These are phyloP conservation scores for Funneliformis mosseae DNA, from an alignment of 192 early-diverging fungal genomes.

Conservation along the genomic window DNA sequence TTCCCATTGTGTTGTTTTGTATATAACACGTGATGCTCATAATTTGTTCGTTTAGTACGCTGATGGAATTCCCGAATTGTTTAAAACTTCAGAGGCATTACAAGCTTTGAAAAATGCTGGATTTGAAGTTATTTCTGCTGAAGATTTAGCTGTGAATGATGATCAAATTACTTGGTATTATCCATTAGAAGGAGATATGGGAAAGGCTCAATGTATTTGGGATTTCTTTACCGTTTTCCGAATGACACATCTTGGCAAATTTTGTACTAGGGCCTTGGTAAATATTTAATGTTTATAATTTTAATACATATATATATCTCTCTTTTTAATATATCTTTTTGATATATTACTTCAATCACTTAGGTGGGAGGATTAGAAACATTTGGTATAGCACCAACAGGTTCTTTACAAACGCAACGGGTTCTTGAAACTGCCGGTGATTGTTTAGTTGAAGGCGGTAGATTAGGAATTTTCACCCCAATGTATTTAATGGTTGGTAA, in stretches of 20 bases:
- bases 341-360: not conserved
- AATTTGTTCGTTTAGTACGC: slow-evolving; percentile 56
- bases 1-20: not conserved
- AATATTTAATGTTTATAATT: slow-evolving; percentile 28
- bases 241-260: slow-evolving; percentile 63
- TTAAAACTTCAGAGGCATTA: slow-evolving; percentile 69
- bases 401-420: slow-evolving; percentile 80
- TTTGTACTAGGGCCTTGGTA: slow-evolving; percentile 78
- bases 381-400: slow-evolving; percentile 81
- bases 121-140: slow-evolving; percentile 78
- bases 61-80: slow-evolving; percentile 89
- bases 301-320: not conserved
- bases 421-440: slow-evolving; percentile 83
- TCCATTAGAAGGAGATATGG: slow-evolving; percentile 69
- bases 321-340: not conserved
- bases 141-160: slow-evolving; percentile 65
- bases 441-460: slow-evolving; percentile 78
- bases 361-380: slow-evolving; percentile 64
- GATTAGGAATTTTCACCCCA: slow-evolving; percentile 86
- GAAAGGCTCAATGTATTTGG: slow-evolving; percentile 50
- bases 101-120: slow-evolving; percentile 81
- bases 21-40: not conserved
- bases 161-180: slow-evolving; percentile 84
- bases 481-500: slow-evolving; percentile 88
- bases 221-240: slow-evolving; percentile 51